phyloP scores from a whole-genome alignment of 768 basidiomycete genomes.

The Pulveroboletus frians region DNA sequence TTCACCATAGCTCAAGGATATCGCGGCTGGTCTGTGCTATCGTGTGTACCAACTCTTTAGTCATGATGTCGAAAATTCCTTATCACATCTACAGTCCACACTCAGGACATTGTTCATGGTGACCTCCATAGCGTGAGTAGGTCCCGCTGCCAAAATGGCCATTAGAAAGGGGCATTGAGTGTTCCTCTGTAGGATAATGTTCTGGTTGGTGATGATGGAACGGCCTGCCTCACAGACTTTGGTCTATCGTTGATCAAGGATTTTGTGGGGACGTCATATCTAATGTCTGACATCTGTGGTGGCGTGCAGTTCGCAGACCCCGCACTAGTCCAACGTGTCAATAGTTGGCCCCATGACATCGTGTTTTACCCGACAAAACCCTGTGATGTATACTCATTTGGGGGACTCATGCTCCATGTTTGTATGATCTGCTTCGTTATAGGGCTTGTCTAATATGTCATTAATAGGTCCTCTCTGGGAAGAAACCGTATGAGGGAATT shows the following conservation, averaged over 20 bases:
- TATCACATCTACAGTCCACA: slow-evolving; percentile 17
- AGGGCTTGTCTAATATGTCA: slow-evolving; percentile 5
- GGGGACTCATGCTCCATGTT: slow-evolving; percentile 34
- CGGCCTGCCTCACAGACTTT: slow-evolving; percentile 46
- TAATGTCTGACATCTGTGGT: slow-evolving; percentile 34
- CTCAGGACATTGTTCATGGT: slow-evolving; percentile 26
- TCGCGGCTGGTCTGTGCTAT: slow-evolving; percentile 20
- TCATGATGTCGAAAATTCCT: neutral
- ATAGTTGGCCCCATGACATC: neutral
- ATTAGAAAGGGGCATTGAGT: neutral
- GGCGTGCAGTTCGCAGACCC: slow-evolving; percentile 46
- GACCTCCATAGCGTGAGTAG: slow-evolving; percentile 36
- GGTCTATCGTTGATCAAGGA: slow-evolving; percentile 33
- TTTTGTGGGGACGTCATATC: slow-evolving; percentile 24
- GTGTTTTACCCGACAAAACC: slow-evolving; percentile 13
- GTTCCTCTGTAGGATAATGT: slow-evolving; percentile 33
- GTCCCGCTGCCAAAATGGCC: neutral
- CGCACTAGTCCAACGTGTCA: slow-evolving; percentile 14
- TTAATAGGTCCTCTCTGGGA: slow-evolving; percentile 18
- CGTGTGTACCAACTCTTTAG: slow-evolving; percentile 11
- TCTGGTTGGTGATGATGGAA: slow-evolving; percentile 35
- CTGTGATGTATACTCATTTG: slow-evolving; percentile 29
- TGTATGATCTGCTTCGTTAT: neutral
- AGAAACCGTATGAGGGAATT: slow-evolving; percentile 16
- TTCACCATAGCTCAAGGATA: slow-evolving; percentile 15